These are phyloP conservation scores for Nymphaea thermarum DNA, from an alignment of 164 flowering plant species.

Conservation along the genomic window DNA sequence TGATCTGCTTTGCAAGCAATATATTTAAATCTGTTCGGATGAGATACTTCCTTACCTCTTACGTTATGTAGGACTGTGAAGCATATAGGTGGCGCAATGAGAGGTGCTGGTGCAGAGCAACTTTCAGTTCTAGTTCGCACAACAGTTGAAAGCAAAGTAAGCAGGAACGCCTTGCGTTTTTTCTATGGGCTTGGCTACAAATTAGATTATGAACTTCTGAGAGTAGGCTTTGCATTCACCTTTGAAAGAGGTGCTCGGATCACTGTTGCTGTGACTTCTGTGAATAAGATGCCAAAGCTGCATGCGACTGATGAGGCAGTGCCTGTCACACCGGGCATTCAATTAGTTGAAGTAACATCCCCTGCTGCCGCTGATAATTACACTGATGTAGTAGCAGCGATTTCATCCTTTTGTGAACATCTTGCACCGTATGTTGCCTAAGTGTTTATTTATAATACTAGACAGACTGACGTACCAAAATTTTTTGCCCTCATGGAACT, in stretches of 20 bases:
- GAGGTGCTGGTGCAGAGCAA: slow-evolving; percentile 97
- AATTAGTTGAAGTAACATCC: slow-evolving; percentile 89
- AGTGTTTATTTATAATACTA: too few relatives aligned
- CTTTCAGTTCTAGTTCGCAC: slow-evolving; percentile 72
- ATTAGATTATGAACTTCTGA: slow-evolving; percentile 76
- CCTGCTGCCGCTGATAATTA: slow-evolving; percentile 84
- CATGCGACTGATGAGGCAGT: slow-evolving; percentile 82
- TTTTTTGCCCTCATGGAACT: slow-evolving; percentile 1
- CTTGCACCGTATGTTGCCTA: slow-evolving; percentile 84
- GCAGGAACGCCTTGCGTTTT: slow-evolving; percentile 76
- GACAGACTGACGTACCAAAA: background rate
- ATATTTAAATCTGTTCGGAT: too few relatives aligned
- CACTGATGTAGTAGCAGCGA: slow-evolving; percentile 63
- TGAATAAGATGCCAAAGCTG: slow-evolving; percentile 70
- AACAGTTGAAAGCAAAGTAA: slow-evolving; percentile 78
- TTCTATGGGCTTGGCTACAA: slow-evolving; percentile 85
- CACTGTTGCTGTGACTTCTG: slow-evolving; percentile 70
- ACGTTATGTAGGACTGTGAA: slow-evolving; percentile 53
- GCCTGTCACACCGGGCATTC: slow-evolving; percentile 84
- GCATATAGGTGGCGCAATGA: slow-evolving; percentile 87
- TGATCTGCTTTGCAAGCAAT: background rate
- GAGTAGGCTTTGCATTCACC: slow-evolving; percentile 69
- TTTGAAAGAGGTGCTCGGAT: slow-evolving; percentile 71
- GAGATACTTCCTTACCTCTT: too few relatives aligned
- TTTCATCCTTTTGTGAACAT: slow-evolving; percentile 87